These are phyloP conservation scores for Apocynum venetum DNA, from an alignment of 257 asterid species.

Conservation along the genomic window DNA sequence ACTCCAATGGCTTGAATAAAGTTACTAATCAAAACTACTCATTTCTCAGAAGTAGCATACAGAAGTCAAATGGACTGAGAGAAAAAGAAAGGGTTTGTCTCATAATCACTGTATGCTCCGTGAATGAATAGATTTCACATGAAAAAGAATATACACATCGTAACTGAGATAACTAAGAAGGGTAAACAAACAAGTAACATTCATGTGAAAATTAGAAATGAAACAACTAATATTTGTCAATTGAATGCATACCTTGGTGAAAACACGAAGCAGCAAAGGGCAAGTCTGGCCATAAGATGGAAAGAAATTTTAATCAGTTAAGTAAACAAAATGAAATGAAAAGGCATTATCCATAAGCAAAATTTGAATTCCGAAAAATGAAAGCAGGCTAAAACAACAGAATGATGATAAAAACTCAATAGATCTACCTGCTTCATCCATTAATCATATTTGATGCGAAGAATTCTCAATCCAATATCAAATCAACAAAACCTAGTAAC, in stretches of 20 bases:
- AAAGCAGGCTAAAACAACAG: not conserved
- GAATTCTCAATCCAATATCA: not conserved
- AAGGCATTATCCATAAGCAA: not conserved
- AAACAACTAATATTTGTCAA: not conserved
- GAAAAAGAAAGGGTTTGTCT: not conserved
- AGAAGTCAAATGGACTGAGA: not conserved
- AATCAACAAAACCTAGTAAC: not conserved
- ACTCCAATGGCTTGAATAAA: not conserved
- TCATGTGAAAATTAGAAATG: not conserved
- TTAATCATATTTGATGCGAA: not conserved
- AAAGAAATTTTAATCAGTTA: conserved; percentile 9
- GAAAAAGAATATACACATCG: not conserved
- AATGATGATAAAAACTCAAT: not conserved
- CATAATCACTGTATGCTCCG: not conserved
- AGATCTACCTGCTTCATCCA: not conserved
- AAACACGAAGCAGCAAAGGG: conserved; percentile 79
- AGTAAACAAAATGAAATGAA: conserved; percentile 5
- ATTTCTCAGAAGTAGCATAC: not conserved
- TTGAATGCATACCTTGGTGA: conserved; percentile 59
- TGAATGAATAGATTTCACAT: not conserved
- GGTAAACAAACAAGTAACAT: not conserved
- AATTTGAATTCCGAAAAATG: not conserved
- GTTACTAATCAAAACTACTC: not conserved
- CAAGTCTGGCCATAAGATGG: conserved; percentile 51
- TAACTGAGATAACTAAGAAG: not conserved